Evolutionary conservation across 2,329 filamentous ascomycete genomes (phyloP).

Genomic region (Diaporthe velutina): DNA sequence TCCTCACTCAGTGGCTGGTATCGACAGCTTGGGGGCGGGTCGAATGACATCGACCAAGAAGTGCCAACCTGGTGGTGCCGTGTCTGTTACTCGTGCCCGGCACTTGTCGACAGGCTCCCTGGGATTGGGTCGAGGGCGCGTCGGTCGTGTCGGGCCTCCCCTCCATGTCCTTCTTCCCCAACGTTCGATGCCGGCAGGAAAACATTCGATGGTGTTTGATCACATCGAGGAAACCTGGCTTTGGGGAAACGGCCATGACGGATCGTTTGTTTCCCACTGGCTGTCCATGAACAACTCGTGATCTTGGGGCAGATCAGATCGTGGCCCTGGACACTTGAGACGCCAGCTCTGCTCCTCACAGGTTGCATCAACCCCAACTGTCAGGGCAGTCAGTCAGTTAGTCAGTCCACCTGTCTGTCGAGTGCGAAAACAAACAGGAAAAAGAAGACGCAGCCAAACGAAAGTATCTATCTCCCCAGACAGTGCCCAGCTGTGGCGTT

Average conservation of each 20-base stretch:
- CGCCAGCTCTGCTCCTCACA: background rate
- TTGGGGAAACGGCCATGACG: slow-evolving; percentile 4
- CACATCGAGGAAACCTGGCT: slow-evolving; percentile 12
- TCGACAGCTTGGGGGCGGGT: slow-evolving; percentile 24
- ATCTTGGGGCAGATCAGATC: background rate
- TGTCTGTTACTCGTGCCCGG: slow-evolving; percentile 13
- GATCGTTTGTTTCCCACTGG: slow-evolving; percentile 12
- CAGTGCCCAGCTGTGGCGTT: slow-evolving; percentile 28
- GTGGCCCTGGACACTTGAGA: slow-evolving; percentile 7
- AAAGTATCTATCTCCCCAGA: slow-evolving; percentile 5
- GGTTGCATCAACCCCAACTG: background rate
- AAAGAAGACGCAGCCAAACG: background rate
- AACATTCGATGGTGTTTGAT: slow-evolving; percentile 38
- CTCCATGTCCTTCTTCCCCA: background rate
- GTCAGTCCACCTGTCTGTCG: slow-evolving; percentile 16
- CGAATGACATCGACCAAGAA: slow-evolving; percentile 29
- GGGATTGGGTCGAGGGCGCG: background rate
- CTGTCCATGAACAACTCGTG: background rate
- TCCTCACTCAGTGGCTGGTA: slow-evolving; percentile 18
- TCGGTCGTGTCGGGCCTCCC: slow-evolving; percentile 22
- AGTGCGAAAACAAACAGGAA: slow-evolving; percentile 13
- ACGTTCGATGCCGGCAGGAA: slow-evolving; percentile 32
- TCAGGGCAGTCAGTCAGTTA: too few species aligned
- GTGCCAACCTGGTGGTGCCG: slow-evolving; percentile 19
- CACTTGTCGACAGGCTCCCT: background rate